phyloP scores from a whole-genome alignment of 75 land plant genomes.

The Sequoia sempervirens region DNA sequence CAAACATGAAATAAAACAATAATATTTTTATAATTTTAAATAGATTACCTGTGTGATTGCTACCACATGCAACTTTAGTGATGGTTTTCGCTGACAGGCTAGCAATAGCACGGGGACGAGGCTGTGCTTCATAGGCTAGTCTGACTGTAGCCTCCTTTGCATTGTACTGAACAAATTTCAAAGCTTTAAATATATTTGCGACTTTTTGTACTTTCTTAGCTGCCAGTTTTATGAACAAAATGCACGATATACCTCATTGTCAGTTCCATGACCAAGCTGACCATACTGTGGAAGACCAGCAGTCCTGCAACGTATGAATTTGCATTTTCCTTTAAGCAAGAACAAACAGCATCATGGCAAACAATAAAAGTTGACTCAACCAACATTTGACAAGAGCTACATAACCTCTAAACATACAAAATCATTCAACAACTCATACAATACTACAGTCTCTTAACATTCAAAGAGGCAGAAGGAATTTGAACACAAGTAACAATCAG shows the following conservation, averaged over 20 bases:
- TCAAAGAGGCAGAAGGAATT: background rate
- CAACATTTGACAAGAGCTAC: background rate
- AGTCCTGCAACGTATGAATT: slow-evolving; percentile 41
- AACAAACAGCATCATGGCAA: background rate
- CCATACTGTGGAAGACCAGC: slow-evolving; percentile 99
- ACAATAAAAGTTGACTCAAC: background rate
- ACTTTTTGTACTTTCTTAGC: background rate
- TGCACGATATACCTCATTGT: slow-evolving; percentile 69
- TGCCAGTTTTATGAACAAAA: background rate
- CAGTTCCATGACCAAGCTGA: slow-evolving; percentile 98
- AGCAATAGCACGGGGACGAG: slow-evolving; percentile 83
- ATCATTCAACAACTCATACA: background rate
- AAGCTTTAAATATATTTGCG: background rate
- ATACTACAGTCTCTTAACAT: background rate
- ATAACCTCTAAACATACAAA: background rate
- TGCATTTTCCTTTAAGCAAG: background rate
- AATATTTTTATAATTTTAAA: background rate
- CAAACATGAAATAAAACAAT: background rate
- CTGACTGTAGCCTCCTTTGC: slow-evolving; percentile 81
- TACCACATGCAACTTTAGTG: slow-evolving; percentile 95
- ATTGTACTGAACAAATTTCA: slow-evolving; percentile 60
- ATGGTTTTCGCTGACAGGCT: slow-evolving; percentile 61
- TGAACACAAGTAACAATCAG: slow-evolving; percentile 7
- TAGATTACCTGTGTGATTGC: slow-evolving; percentile 87
- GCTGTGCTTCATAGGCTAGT: slow-evolving; percentile 86